A percentile compares a stretch with the other conserved stretches of the same genome.
phyloP scores from a whole-genome alignment of 2,329 filamentous ascomycete species.

The Fusarium lateritium region DNA sequence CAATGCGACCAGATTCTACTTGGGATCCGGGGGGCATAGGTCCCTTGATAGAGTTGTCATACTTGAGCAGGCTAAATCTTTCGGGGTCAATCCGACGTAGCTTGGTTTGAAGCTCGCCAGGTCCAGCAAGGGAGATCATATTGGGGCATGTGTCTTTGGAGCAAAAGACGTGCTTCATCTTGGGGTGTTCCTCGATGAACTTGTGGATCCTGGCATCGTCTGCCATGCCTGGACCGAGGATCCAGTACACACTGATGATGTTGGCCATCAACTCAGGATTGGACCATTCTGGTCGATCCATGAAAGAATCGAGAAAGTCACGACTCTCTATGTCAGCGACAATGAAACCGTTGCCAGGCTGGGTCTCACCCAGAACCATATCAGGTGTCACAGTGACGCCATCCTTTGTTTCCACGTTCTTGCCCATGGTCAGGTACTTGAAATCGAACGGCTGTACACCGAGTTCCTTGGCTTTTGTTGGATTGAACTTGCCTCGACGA shows the following conservation, averaged over 20 bases:
- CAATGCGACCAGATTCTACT: constrained; percentile 60
- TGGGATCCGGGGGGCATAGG: constrained; percentile 45
- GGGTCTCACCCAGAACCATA: constrained; percentile 82
- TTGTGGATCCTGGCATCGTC: constrained; percentile 73
- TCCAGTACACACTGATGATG: constrained; percentile 83
- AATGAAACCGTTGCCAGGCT: constrained; percentile 80
- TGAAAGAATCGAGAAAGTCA: constrained; percentile 78
- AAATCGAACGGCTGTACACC: constrained; percentile 74
- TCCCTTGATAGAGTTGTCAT: constrained; percentile 65
- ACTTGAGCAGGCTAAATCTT: constrained; percentile 79
- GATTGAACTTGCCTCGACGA: constrained; percentile 85
- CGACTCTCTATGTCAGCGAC: constrained; percentile 83
- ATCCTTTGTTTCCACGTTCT: constrained; percentile 73
- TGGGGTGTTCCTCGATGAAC: constrained; percentile 76
- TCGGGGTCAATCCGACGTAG: constrained; percentile 80
- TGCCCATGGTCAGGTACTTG: constrained; percentile 72
- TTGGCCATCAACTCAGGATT: constrained; percentile 75
- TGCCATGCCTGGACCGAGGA: constrained; percentile 78
- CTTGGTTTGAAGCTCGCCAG: constrained; percentile 76
- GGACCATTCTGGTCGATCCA: constrained; percentile 81
- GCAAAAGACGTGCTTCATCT: constrained; percentile 82
- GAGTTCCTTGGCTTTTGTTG: constrained; percentile 72
- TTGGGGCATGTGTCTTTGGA: constrained; percentile 83
- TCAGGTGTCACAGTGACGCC: constrained; percentile 83
- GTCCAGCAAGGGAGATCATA: constrained; percentile 77